Base-by-base conservation (phyloP, 1,284 basidiomycete genomes). In the Exobasidium cylindrosporum region DNA sequence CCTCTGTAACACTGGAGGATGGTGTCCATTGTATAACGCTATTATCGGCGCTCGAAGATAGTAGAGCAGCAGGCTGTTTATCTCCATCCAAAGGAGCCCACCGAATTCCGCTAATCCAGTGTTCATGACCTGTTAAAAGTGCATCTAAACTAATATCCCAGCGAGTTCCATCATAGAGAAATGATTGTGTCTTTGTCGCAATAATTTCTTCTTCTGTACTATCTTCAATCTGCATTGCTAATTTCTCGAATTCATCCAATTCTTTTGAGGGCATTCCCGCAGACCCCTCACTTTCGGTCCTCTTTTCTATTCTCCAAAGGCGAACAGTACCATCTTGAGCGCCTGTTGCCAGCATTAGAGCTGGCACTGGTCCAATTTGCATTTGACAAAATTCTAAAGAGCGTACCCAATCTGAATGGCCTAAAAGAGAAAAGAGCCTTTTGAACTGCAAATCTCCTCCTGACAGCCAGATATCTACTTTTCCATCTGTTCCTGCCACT, bases 391-490 rank as follows among this genome's bases (percentile, higher is more conserved):
- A 69, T 53, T 78, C 77, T 5, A 79, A 49, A 11, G 76, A 75
- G 17, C 75, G 70, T 30, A 78, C 68, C 77, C 77, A 79, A 58
- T 79, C 77, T 45, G 75, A 72, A 64, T 79, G 77, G 1, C 77
- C 77, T 21, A 70, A 67, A 11, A 79, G 60, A 4, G 60, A 52
- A 40, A 72, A 64, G 29, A 68, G 65, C 49, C 63, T 63, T 24
- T 61, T 40, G 56, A 73, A 75, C 6, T 59, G 26, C 21, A 53
- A 32, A 1, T 23, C 31, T 5, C 13, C 47, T 49, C 52, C 40
- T 3, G 26, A 28, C 4, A 59, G 54, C 5, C 57, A 77, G 30
- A 79, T 58, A 28, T 68, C 60, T 47, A 78, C 69, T 53, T 70
- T 69, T 32, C 62, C 62, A 32, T 73, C 69, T n/a, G 77, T 78